Base-by-base conservation (phyloP, 169 alveolate genomes). In the Ichthyophthirius multifiliis region DNA sequence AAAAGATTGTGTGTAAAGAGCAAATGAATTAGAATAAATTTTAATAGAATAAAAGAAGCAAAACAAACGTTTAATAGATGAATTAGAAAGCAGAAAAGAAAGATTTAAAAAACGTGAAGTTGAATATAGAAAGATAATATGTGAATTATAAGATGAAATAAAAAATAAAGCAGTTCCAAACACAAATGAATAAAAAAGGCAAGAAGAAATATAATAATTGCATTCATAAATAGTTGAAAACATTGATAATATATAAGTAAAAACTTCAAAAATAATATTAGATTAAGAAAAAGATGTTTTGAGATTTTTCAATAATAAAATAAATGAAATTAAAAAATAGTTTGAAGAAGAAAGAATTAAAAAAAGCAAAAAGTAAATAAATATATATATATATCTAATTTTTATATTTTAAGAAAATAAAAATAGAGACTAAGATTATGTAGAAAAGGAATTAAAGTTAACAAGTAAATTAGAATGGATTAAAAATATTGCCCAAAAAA, bases 331-430 rank as follows among this genome's bases (percentile, higher is more conserved):
- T 5, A 81, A 81, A 71, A 81, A 81, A 18, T 45, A 81, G 55
- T 81, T 81, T 73, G 86, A 81, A 73, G 86, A 73, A 30, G 86
- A 81, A 43, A 67, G 86, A 73, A 81, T 81, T 13, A 81, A 81
- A 65, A 81, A 81, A 43, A 82, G 86, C 34, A 81, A 81, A 41
- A 81, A 81, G 77, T 67, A 67, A 39, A 3, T 30, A 32, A 64
- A 12, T 12, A 5, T 9, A 10, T 16, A 12, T 46, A 16, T 46
- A 12, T 5, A 46, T 9, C n/a, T 12, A 20, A 5, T 55, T 13
- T 5, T n/a, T 55, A 55, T 9, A 23, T 13, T 23, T 55, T 18
- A 9, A n/a, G n/a, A n/a, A n/a, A n/a, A n/a, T n/a, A n/a, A n/a
- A n/a, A 6, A n/a, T 5, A 67, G 77, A 46, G 82, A 81, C 10